These are phyloP conservation scores for Neurospora pannonica DNA, from an alignment of 495 filamentous ascomycete species.

Conservation along the genomic window DNA sequence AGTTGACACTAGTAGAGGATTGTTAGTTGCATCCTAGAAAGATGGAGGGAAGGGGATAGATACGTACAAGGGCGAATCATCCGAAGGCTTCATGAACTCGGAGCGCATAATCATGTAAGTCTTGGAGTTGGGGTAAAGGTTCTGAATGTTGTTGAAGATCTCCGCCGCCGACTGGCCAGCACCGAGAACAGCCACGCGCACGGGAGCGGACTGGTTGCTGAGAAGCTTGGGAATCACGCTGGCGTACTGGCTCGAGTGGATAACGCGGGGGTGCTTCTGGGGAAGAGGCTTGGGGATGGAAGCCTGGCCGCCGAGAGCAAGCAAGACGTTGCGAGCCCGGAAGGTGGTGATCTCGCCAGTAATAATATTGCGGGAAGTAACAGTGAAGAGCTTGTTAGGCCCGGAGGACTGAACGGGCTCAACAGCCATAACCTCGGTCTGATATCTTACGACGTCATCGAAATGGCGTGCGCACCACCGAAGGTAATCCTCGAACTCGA, in stretches of 20 bases:
- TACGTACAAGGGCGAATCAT: constrained; percentile 87
- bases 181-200: constrained; percentile 75
- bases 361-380: constrained; percentile 30
- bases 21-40: constrained; percentile 3
- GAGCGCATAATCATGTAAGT: constrained; percentile 69
- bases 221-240: constrained; percentile 51
- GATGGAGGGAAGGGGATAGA: neutral
- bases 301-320: constrained; percentile 76
- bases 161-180: constrained; percentile 90
- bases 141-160: constrained; percentile 83
- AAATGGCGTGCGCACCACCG: constrained; percentile 84
- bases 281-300: constrained; percentile 63
- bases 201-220: constrained; percentile 43
- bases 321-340: constrained; percentile 67
- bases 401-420: constrained; percentile 35
- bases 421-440: constrained; percentile 63
- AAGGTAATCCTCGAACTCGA: constrained; percentile 94
- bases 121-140: constrained; percentile 70
- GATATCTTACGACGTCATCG: constrained; percentile 66
- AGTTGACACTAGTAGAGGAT: constrained; percentile 64
- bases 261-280: constrained; percentile 50
- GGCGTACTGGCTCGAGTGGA: constrained; percentile 88
- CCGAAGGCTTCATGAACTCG: constrained; percentile 75
- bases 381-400: constrained; percentile 38
- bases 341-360: constrained; percentile 26